Base-by-base conservation (phyloP, 345 rosid species). In the Cochlearia excelsa region DNA sequence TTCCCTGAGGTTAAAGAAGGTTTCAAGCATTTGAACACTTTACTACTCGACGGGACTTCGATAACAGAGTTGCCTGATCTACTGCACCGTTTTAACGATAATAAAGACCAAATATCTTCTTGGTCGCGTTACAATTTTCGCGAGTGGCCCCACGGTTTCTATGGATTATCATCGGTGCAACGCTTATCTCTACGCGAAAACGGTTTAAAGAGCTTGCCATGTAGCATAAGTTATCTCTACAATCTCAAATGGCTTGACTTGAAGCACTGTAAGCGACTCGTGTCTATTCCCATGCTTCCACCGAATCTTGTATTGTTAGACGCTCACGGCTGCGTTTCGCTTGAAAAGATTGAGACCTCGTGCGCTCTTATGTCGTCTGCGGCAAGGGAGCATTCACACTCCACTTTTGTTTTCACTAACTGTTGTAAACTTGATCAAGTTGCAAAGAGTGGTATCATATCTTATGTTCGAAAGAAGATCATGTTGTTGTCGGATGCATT, bases 191-290 rank as follows among this genome's bases (percentile, higher is more conserved):
- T 67, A 7, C 49, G 71, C 58, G 5, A 51, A 4, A 67, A 33
- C 29, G 1, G 27, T 0, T 26, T 50, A 7, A 28, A 2, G 16
- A 43, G 26, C 46, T 58, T 67, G 57, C 65, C 58, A 5, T 3
- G 1, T 0, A 50, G 28, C 39, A 67, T 67, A 6, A 7, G 30
- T 3, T 3, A 42, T 8, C 71, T 67, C 48, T 51, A 58, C 58
- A 10, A 49, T 48, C 57, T 66, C 23, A 66, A 49, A 33, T 66
- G 63, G 63, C 57, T 66, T 49, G 63, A 66, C 26, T 7, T 66
- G n/a, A 66, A 57, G 63, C 26, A 31, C 1, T 66, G 70, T 7
- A 2, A 66, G 28, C 1, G 39, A 5, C 57, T 66, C 33, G 4
- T 7, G 5, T 66, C 63, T 10, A 34, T 66, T 10, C 63, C 63